Percentiles rank a stretch among this genome's conserved stretches.
Evolutionary conservation across 2,329 filamentous ascomycete species (phyloP).

Genomic region (Coniella vitis): DNA sequence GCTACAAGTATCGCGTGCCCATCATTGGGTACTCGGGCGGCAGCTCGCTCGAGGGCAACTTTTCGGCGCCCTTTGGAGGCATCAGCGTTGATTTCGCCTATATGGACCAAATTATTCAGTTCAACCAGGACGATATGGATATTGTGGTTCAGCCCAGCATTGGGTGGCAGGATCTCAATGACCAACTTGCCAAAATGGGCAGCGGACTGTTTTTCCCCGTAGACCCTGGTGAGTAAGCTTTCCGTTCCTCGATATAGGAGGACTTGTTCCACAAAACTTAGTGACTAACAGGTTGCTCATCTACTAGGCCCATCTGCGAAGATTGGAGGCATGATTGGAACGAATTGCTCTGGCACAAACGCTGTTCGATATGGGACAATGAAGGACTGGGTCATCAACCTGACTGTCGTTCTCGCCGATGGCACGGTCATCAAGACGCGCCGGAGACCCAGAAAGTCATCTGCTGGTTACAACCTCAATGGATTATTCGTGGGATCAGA

Average conservation of each 20-base stretch:
- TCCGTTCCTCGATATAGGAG: too few relatives aligned
- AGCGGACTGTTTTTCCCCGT: conserved; percentile 85
- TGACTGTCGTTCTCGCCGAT: conserved; percentile 74
- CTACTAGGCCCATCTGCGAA: conserved; percentile 55
- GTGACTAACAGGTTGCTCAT: background rate
- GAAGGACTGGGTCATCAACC: conserved; percentile 74
- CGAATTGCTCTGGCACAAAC: conserved; percentile 72
- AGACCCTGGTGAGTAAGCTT: conserved; percentile 58
- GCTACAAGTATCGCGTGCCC: conserved; percentile 71
- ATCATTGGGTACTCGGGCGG: conserved; percentile 85
- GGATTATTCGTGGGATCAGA: conserved; percentile 74
- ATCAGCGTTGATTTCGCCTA: conserved; percentile 83
- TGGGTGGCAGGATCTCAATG: conserved; percentile 87
- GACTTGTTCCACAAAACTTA: background rate
- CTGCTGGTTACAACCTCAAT: conserved; percentile 78
- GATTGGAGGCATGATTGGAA: conserved; percentile 79
- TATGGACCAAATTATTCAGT: conserved; percentile 75
- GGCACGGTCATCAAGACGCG: conserved; percentile 74
- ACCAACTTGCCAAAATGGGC: conserved; percentile 57
- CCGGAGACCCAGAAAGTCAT: conserved; percentile 70
- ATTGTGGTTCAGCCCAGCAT: conserved; percentile 86
- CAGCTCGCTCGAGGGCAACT: conserved; percentile 82
- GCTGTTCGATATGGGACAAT: conserved; percentile 77
- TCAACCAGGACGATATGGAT: conserved; percentile 87
- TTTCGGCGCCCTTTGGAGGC: conserved; percentile 78